These are phyloP conservation scores for Litsea cubeba DNA, from an alignment of 164 flowering plant genomes.

Conservation along the genomic window DNA sequence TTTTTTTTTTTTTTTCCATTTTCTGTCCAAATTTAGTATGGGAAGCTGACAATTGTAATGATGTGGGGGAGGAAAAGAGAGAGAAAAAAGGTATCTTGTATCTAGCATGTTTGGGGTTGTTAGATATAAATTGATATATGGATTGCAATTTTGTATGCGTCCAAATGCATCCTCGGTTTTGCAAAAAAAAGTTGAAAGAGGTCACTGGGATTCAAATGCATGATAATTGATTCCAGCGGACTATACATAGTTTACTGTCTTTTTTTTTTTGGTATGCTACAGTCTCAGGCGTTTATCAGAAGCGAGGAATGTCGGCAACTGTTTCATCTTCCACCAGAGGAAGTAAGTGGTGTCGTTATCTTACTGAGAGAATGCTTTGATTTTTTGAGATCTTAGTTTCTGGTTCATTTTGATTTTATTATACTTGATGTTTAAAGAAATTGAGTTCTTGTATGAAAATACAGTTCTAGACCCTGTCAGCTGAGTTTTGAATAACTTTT, in stretches of 20 bases:
- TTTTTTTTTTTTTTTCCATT: too few species aligned
- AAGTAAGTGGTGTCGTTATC: slow-evolving; percentile 40
- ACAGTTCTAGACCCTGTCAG: not conserved
- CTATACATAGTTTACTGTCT: not conserved
- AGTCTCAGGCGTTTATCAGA: slow-evolving; percentile 39
- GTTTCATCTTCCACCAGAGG: slow-evolving; percentile 84
- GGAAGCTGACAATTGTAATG: too few species aligned
- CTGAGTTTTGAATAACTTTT: not conserved
- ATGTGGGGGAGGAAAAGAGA: too few species aligned
- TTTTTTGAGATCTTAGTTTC: too few species aligned
- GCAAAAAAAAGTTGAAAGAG: too few species aligned
- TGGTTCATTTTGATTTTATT: not conserved
- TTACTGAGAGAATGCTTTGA: not conserved
- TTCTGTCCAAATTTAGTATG: too few species aligned
- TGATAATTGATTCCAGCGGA: not conserved
- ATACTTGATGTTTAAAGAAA: not conserved
- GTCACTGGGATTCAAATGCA: not conserved
- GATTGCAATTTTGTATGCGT: too few species aligned
- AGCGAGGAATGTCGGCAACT: slow-evolving; percentile 89
- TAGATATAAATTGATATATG: too few species aligned
- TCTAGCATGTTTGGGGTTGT: too few species aligned
- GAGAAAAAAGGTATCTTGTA: too few species aligned
- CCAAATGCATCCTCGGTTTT: too few species aligned
- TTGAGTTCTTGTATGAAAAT: not conserved
- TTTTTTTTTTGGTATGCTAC: slow-evolving; percentile 9